Conservation (phyloP, 2,329 filamentous ascomycete genomes). For the Colletotrichum sp. region DNA sequence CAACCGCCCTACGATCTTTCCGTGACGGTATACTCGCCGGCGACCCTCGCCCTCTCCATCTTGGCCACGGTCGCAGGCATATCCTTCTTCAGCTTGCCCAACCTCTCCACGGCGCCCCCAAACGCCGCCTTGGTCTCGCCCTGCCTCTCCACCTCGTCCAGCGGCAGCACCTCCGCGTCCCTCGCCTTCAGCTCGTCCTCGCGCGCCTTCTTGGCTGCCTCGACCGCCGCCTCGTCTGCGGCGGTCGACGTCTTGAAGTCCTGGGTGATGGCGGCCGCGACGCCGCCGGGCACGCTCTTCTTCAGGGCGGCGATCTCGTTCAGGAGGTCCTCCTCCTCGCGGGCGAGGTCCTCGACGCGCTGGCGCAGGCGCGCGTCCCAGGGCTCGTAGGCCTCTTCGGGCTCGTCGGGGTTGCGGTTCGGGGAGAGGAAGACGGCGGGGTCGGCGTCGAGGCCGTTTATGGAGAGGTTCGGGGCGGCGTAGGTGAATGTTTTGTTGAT, state of each 20-base stretch:
- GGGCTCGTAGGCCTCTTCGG: constrained; percentile 58
- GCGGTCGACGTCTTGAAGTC: constrained; percentile 46
- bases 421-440: constrained; percentile 41
- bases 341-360: constrained; percentile 64
- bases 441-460: constrained; percentile 64
- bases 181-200: constrained; percentile 24
- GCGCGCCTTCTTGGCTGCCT: constrained; percentile 8
- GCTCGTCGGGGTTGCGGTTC: constrained; percentile 25
- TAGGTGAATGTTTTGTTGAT: constrained; percentile 65
- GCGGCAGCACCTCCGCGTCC: constrained; percentile 31
- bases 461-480: constrained; percentile 63
- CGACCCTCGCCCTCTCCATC: constrained; percentile 68
- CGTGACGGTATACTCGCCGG: constrained; percentile 62
- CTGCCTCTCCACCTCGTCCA: constrained; percentile 48
- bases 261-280: constrained; percentile 48
- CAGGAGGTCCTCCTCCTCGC: constrained; percentile 68
- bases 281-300: constrained; percentile 52
- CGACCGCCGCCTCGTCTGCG: constrained; percentile 51
- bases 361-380: constrained; percentile 65
- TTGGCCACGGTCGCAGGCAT: constrained; percentile 68
- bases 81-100: constrained; percentile 61
- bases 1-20: constrained; percentile 27
- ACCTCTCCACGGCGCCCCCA: constrained; percentile 50
- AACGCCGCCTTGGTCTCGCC: constrained; percentile 52
- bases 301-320: constrained; percentile 68